Conservation (phyloP, 495 filamentous ascomycete species). For the Hypomontagnella monticulosa region DNA sequence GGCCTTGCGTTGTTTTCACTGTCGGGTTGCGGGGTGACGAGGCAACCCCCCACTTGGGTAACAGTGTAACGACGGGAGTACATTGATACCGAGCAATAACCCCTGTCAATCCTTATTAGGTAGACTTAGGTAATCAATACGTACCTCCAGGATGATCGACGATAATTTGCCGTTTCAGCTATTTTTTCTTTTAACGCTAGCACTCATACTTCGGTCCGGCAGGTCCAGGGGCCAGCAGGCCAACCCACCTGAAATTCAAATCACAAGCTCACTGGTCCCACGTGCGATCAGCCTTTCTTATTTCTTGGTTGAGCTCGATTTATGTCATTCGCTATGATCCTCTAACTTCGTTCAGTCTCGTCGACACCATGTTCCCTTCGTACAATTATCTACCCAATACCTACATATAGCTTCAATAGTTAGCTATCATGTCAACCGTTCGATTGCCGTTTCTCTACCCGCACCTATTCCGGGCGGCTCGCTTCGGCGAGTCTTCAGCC, state of each 20-base stretch:
- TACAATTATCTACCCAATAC: constrained; percentile 6
- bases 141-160: background rate
- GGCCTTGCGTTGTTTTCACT: constrained; percentile 43
- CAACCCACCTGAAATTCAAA: background rate
- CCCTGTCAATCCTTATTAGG: no score
- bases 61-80: background rate
- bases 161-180: no score
- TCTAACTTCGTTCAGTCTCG: constrained; percentile 8
- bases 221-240: background rate
- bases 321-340: constrained; percentile 6
- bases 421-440: constrained; percentile 67
- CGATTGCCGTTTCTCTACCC: constrained; percentile 81
- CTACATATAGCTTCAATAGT: constrained; percentile 20
- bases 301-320: constrained; percentile 14
- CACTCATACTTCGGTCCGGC: constrained; percentile 4
- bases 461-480: constrained; percentile 64
- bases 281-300: constrained; percentile 17
- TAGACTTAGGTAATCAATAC: background rate
- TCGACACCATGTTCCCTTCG: constrained; percentile 33
- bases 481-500: constrained; percentile 50
- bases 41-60: constrained; percentile 15
- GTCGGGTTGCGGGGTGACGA: constrained; percentile 49
- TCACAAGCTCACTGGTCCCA: constrained; percentile 22
- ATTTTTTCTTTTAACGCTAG: background rate
- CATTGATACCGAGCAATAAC: background rate